Evolutionary conservation across 106 monocot genomes (phyloP).

Genomic region (Dendrobium chrysotoxum): DNA sequence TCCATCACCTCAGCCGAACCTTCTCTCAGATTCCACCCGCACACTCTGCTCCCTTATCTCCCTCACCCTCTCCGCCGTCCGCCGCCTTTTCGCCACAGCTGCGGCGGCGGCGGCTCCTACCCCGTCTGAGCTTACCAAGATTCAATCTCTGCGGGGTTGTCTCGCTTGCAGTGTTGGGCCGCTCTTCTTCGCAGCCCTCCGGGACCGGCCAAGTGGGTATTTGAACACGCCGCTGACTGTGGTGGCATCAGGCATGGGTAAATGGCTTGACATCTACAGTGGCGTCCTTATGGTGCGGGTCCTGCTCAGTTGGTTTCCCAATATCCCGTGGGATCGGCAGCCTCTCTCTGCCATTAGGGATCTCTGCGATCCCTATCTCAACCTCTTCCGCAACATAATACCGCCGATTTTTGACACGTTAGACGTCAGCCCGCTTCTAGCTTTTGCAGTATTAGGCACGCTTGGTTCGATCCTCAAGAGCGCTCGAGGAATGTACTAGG

Average conservation of each 20-base stretch:
- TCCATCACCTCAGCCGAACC: constrained; percentile 1
- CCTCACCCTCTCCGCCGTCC: constrained; percentile 15
- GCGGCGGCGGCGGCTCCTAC: constrained; percentile 9
- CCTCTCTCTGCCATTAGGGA: constrained; percentile 81
- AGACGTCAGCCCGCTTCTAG: constrained; percentile 79
- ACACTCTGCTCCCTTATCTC: constrained; percentile 19
- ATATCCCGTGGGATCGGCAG: constrained; percentile 84
- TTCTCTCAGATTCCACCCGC: constrained; percentile 17
- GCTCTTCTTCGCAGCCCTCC: constrained; percentile 51
- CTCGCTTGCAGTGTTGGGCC: constrained; percentile 15
- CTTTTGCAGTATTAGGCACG: constrained; percentile 65
- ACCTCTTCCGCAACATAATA: constrained; percentile 70
- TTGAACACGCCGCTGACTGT: constrained; percentile 70
- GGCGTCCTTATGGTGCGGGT: constrained; percentile 74
- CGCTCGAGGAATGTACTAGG: constrained; percentile 30
- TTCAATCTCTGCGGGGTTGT: constrained; percentile 2
- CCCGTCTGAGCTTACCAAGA: background rate
- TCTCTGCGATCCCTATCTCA: constrained; percentile 74
- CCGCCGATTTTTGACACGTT: constrained; percentile 75
- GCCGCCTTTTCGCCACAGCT: constrained; percentile 7
- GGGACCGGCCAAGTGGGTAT: constrained; percentile 47
- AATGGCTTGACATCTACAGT: constrained; percentile 78
- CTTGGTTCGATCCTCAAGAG: constrained; percentile 66
- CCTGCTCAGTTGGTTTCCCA: constrained; percentile 84
- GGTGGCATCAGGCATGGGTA: constrained; percentile 59